Percentiles rank a stretch among this genome's conserved stretches.
Conservation (phyloP, 768 basidiomycete genomes). For the Chalciporus chontae region DNA sequence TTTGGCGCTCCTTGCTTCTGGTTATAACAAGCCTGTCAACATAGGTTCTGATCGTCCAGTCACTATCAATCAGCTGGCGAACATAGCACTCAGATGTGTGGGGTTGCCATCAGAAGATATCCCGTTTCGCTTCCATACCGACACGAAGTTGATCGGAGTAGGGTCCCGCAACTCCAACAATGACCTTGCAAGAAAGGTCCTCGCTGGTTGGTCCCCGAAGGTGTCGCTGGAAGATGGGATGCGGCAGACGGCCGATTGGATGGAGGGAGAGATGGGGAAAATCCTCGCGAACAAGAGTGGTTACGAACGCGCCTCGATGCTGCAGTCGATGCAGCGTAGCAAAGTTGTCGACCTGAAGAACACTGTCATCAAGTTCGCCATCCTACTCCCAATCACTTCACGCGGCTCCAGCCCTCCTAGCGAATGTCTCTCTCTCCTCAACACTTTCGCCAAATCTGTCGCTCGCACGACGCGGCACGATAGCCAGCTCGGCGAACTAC, state of each 20-base stretch:
- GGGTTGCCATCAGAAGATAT: constrained; percentile 29
- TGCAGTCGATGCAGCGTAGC: constrained; percentile 33
- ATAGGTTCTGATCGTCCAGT: constrained; percentile 48
- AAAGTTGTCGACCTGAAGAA: constrained; percentile 36
- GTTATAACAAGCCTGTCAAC: constrained; percentile 39
- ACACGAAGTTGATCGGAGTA: constrained; percentile 43
- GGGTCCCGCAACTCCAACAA: constrained; percentile 53
- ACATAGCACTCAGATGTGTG: constrained; percentile 35
- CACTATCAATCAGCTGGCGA: constrained; percentile 40
- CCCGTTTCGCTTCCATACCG: constrained; percentile 23
- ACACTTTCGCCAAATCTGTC: constrained; percentile 42
- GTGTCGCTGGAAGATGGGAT: constrained; percentile 45
- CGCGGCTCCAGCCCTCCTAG: constrained; percentile 33
- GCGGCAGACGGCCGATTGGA: constrained; percentile 46
- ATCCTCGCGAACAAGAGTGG: constrained; percentile 7
- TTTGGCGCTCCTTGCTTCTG: constrained; percentile 39
- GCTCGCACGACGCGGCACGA: constrained; percentile 46
- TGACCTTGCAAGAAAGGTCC: constrained; percentile 23
- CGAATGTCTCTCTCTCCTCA: constrained; percentile 42
- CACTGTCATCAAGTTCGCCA: constrained; percentile 40
- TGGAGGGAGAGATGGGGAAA: constrained; percentile 35
- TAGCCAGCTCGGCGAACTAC: constrained; percentile 26
- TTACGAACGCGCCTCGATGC: constrained; percentile 6
- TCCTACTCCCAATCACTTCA: constrained; percentile 59
- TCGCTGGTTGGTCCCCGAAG: constrained; percentile 45